A percentile compares a stretch with the other conserved stretches of the same genome.
Conservation (phyloP, 2,329 filamentous ascomycete species). For the Ascochyta fabae region DNA sequence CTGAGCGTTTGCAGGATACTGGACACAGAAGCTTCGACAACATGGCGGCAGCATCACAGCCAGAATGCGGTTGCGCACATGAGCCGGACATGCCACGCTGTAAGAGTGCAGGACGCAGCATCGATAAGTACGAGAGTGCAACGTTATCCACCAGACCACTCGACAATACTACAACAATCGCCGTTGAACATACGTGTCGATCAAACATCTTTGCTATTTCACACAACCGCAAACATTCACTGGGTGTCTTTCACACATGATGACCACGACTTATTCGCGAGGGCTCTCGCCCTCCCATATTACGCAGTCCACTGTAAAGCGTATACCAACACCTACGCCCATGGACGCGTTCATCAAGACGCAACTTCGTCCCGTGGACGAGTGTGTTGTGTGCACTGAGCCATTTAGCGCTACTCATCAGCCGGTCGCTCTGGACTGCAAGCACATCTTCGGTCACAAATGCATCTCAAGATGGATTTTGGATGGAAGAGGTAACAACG, state of each 20-base stretch:
- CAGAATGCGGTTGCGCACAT: not conserved
- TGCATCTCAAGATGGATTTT: conserved; percentile 41
- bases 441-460: conserved; percentile 41
- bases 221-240: conserved; percentile 16
- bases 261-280: not conserved
- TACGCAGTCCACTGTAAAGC: not conserved
- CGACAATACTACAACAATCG: not conserved
- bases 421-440: conserved; percentile 40
- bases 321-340: not conserved
- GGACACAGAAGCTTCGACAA: not conserved
- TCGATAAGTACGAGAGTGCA: not conserved
- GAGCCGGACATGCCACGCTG: not conserved
- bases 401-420: conserved; percentile 31
- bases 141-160: not conserved
- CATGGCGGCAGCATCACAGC: not conserved
- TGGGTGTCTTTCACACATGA: conserved; percentile 1
- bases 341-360: conserved; percentile 39
- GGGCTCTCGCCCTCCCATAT: not conserved
- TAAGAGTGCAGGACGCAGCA: not conserved
- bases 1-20: conserved; percentile 3
- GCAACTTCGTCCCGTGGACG: conserved; percentile 34
- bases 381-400: conserved; percentile 39
- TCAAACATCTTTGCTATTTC: conserved; percentile 3
- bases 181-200: not conserved
- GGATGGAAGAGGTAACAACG: conserved; percentile 30